Evolutionary conservation across 2,329 filamentous ascomycete species (phyloP), one percentile per base, ranked within the genome.

Genomic region (Aspergillus amoenus): DNA sequence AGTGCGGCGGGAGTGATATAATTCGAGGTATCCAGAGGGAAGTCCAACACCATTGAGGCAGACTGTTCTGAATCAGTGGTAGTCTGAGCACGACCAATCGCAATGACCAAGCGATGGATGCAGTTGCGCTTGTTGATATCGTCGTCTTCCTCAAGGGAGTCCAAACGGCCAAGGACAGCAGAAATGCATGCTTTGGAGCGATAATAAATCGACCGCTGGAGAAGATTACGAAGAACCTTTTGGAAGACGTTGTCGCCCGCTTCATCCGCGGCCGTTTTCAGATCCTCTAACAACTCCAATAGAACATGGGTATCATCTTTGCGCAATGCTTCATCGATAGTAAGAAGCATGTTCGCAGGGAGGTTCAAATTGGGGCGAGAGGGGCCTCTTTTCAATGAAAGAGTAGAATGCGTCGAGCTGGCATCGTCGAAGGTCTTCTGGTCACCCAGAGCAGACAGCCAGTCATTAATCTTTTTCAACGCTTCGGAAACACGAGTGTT

Each of bases 121-220:
- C 91, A 94, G 71, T 97, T 99, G 12, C 94, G 88, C 66, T 89
- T 88, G 75, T 97, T 96, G 70, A 99, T 91, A 69, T 97, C 94
- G 64, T 96, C 90, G 2, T 89, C 84, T 69, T 96, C 93, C 49
- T 96, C 87, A 2, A 97, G 81, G 1, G 84, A 87, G 44, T 86
- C 82, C 51, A 94, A 81, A 42, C 86, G 82, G 11, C 79, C 76
- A 2, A 99, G 74, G 1, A 97, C 81, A 57, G 83, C 83, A n/a
- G 83, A 78, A 49, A 97, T 89, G 67, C 86, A 92, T 22, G 79
- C 75, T 66, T 83, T 88, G 83, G 59, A 90, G 81, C 75, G 96
- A 88, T 56, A 96, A 75, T 52, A 94, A 78, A 77, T 92, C 22
- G 76, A 70, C 42, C 77, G 72, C 56, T 79, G 78, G 21, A 79